These are phyloP conservation scores for Abrus pulchellus DNA, from an alignment of 306 rosid genomes.

Conservation along the genomic window DNA sequence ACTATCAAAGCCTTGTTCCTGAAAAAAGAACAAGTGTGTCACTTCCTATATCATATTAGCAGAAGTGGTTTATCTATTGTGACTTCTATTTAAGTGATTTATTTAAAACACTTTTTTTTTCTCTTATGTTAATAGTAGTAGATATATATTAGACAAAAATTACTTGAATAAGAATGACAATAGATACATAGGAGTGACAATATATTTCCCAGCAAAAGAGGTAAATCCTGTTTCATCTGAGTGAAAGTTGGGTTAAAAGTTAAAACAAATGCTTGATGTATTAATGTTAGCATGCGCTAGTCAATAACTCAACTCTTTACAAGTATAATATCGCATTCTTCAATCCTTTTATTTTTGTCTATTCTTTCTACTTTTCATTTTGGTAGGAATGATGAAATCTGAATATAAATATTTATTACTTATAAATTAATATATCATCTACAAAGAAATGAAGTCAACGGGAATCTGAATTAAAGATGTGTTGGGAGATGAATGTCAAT, in stretches of 20 bases:
- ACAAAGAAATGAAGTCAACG: constrained; percentile 54
- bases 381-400: constrained; percentile 12
- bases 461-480: constrained; percentile 54
- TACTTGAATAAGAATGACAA: too few species aligned
- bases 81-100: too few species aligned
- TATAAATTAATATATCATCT: constrained; percentile 35
- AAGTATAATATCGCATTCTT: constrained; percentile 14
- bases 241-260: constrained; percentile 53
- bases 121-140: too few species aligned
- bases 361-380: neutral
- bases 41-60: too few species aligned
- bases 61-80: too few species aligned
- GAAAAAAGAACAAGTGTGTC: constrained; percentile 37
- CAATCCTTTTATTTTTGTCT: neutral
- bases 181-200: constrained; percentile 3
- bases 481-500: constrained; percentile 60
- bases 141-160: too few species aligned
- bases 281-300: constrained; percentile 44
- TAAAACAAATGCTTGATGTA: constrained; percentile 34
- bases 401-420: neutral
- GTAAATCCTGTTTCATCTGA: constrained; percentile 46
- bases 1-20: constrained; percentile 90
- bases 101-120: too few species aligned
- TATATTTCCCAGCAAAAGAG: constrained; percentile 8
- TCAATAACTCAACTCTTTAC: constrained; percentile 28